These are phyloP conservation scores for Tuber aestivum DNA, from an alignment of 495 filamentous ascomycete species.

Conservation along the genomic window DNA sequence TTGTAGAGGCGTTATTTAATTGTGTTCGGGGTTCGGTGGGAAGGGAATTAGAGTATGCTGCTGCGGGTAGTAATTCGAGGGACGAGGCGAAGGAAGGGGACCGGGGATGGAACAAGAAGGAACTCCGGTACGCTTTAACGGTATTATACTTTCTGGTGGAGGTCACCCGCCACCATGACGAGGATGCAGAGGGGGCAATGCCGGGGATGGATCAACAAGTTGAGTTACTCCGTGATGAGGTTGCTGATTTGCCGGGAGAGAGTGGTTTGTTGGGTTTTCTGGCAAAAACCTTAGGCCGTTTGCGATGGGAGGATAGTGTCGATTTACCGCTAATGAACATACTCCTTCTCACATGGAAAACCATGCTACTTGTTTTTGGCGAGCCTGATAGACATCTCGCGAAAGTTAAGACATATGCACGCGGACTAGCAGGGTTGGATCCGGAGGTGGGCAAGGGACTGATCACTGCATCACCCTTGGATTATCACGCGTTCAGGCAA, in stretches of 20 bases:
- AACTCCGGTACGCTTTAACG: conserved; percentile 58
- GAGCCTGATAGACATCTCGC: conserved; percentile 61
- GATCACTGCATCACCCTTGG: conserved; percentile 86
- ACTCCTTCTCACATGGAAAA: conserved; percentile 84
- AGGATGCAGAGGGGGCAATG: conserved; percentile 12
- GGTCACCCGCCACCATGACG: conserved; percentile 50
- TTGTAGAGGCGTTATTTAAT: conserved; percentile 56
- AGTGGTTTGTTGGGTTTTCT: conserved; percentile 62
- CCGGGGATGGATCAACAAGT: conserved; percentile 29
- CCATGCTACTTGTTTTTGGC: conserved; percentile 76
- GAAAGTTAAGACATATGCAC: conserved; percentile 61
- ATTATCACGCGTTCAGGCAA: conserved; percentile 93
- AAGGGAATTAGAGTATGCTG: conserved; percentile 31
- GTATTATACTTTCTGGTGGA: conserved; percentile 69
- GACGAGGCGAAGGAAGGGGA: conserved; percentile 33
- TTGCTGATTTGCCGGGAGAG: conserved; percentile 49
- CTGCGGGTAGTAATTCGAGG: conserved; percentile 14
- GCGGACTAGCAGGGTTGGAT: conserved; percentile 45
- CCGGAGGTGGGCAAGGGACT: conserved; percentile 50
- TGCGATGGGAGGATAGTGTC: conserved; percentile 77
- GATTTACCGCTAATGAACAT: conserved; percentile 46
- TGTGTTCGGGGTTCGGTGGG: conserved; percentile 50
- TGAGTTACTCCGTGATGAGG: conserved; percentile 37
- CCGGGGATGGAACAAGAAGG: conserved; percentile 47
- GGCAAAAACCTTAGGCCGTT: conserved; percentile 63